Conservation (phyloP, 163 green algal species). For the Coccomyxa subellipsoidea region DNA sequence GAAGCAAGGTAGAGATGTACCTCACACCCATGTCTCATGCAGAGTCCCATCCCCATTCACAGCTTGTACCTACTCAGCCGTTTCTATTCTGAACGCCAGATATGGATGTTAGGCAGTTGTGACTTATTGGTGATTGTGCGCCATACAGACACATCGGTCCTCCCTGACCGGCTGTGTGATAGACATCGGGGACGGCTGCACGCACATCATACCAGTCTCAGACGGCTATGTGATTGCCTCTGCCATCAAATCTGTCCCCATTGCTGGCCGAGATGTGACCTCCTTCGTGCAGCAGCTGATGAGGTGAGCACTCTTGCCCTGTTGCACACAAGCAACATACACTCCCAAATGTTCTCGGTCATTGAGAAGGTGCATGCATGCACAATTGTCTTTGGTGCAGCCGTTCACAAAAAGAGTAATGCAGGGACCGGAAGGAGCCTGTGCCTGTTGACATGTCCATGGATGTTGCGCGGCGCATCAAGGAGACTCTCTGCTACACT, state of each 20-base stretch:
- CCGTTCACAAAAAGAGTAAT: not conserved
- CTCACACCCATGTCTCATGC: not conserved
- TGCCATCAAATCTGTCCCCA: constrained; percentile 58
- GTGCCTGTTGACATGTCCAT: constrained; percentile 62
- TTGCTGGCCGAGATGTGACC: constrained; percentile 71
- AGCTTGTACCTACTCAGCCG: not conserved
- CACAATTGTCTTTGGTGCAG: not conserved
- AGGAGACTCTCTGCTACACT: constrained; percentile 69
- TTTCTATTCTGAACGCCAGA: not conserved
- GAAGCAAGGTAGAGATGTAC: not conserved
- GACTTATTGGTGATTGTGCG: not conserved
- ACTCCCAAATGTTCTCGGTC: not conserved
- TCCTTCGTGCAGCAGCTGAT: constrained; percentile 71
- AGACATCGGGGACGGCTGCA: constrained; percentile 74
- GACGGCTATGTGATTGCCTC: constrained; percentile 74
- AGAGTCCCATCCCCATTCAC: not conserved
- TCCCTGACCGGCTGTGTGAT: constrained; percentile 71
- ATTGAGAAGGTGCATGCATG: too few species aligned
- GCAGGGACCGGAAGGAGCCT: constrained; percentile 58
- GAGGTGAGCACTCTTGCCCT: constrained; percentile 27
- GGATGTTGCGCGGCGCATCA: constrained; percentile 63
- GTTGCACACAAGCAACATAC: not conserved
- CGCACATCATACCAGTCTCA: constrained; percentile 71
- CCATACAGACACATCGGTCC: not conserved
- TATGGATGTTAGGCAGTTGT: not conserved